Conservation (phyloP, 371 early-diverging fungal genomes). For the Conidiobolus incongruus region DNA sequence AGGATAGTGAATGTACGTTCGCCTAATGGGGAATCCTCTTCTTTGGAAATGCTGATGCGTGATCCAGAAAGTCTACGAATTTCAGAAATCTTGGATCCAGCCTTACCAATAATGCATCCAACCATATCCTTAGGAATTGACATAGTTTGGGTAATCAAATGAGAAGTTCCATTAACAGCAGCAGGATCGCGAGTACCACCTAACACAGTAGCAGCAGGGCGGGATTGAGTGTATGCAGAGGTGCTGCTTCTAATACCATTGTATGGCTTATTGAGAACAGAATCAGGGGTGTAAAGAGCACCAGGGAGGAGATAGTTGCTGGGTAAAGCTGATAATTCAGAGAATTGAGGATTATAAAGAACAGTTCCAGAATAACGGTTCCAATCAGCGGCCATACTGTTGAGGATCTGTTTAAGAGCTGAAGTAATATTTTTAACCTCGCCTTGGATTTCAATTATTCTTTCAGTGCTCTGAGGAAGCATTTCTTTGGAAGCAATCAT, state of each 20-base stretch:
- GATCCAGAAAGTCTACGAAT: constrained; percentile 68
- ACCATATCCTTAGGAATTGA: constrained; percentile 81
- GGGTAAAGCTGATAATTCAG: constrained; percentile 4
- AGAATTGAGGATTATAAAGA: constrained; percentile 27
- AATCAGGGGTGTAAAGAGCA: background rate
- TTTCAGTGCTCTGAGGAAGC: constrained; percentile 66
- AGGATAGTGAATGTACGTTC: constrained; percentile 79
- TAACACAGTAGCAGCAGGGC: constrained; percentile 7
- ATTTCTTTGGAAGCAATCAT: constrained; percentile 67
- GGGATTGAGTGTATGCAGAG: constrained; percentile 12
- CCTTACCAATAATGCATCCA: constrained; percentile 84
- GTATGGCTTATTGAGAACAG: no score
- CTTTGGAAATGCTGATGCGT: constrained; percentile 63
- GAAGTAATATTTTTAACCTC: constrained; percentile 35
- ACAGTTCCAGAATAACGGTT: constrained; percentile 42
- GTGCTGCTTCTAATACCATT: constrained; percentile 6
- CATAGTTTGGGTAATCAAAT: constrained; percentile 52
- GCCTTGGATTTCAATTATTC: constrained; percentile 61
- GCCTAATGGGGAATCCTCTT: constrained; percentile 41
- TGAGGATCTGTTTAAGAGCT: constrained; percentile 56
- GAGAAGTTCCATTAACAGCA: constrained; percentile 8
- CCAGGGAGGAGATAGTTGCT: background rate
- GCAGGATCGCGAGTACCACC: constrained; percentile 10
- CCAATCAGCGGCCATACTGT: constrained; percentile 40
- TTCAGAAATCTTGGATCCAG: constrained; percentile 73